Conservation (phyloP, 371 early-diverging fungal species). For the Nematocida displodere region DNA sequence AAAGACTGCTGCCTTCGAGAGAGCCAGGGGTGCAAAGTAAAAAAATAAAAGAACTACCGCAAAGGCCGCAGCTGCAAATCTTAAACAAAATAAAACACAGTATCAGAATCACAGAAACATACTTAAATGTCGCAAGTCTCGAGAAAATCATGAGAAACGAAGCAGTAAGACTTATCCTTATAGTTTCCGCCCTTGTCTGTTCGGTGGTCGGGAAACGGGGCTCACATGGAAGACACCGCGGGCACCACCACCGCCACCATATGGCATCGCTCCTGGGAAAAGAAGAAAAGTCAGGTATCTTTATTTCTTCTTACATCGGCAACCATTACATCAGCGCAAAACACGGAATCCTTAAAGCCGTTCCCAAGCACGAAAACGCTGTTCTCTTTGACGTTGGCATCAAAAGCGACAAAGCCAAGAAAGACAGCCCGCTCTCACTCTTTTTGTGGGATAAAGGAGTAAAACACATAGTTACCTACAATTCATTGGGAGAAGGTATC, state of each 20-base stretch:
- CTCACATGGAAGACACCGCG: too few species aligned
- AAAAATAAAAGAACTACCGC: conserved; percentile 28
- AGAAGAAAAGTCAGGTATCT: conserved; percentile 29
- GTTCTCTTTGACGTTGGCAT: conserved; percentile 36
- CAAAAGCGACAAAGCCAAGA: not conserved
- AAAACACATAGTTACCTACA: conserved; percentile 18
- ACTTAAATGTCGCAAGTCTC: conserved; percentile 1
- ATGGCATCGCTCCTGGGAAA: not conserved
- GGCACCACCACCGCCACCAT: too few species aligned
- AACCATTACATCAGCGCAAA: conserved; percentile 2
- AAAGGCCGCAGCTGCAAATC: too few species aligned
- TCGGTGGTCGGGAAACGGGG: not conserved
- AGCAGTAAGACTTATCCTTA: conserved; percentile 2
- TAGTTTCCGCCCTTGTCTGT: conserved; percentile 1
- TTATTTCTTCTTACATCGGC: conserved; percentile 8
- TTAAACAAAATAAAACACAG: conserved; percentile 46
- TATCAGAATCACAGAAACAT: conserved; percentile 47
- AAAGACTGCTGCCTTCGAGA: conserved; percentile 45
- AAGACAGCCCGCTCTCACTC: not conserved
- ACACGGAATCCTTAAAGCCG: conserved; percentile 1
- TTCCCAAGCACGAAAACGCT: not conserved
- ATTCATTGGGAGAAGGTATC: conserved; percentile 30
- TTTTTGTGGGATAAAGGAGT: conserved; percentile 29
- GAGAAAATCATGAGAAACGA: not conserved
- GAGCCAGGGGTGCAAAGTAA: too few species aligned